Conservation (phyloP, 495 filamentous ascomycete genomes). For the Trichoderma gamsii region DNA sequence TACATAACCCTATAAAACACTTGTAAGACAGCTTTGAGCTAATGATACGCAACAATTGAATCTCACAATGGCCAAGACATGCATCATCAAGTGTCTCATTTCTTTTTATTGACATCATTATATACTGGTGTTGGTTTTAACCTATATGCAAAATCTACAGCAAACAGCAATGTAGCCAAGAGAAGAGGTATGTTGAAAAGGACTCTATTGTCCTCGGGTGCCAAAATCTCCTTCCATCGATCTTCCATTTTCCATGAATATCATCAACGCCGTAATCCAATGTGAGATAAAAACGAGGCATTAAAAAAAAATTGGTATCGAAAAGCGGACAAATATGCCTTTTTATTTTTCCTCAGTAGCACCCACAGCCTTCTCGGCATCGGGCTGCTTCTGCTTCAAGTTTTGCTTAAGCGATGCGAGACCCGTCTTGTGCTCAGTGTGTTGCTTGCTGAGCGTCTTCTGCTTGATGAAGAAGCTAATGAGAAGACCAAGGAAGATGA, state of each 20-base stretch:
- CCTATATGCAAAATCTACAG: constrained; percentile 1
- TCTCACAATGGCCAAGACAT: neutral
- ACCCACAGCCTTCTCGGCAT: constrained; percentile 18
- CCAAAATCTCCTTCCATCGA: neutral
- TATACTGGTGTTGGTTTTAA: neutral
- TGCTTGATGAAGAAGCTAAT: constrained; percentile 50
- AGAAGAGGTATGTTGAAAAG: neutral
- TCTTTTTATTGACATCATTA: neutral
- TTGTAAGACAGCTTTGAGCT: too few relatives aligned
- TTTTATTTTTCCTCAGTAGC: neutral
- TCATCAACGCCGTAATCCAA: constrained; percentile 4
- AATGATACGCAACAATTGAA: neutral
- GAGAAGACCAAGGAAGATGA: constrained; percentile 49
- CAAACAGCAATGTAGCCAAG: neutral
- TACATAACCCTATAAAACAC: neutral
- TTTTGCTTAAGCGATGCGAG: constrained; percentile 36
- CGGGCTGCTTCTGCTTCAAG: constrained; percentile 22
- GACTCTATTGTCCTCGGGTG: neutral
- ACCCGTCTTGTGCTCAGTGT: constrained; percentile 58
- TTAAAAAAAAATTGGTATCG: neutral
- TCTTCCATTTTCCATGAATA: neutral
- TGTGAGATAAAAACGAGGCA: neutral
- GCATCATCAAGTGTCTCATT: neutral
- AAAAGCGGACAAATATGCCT: neutral
- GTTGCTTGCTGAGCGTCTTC: constrained; percentile 51